These are phyloP conservation scores for Penicillium macrosclerotiorum DNA, from an alignment of 495 filamentous ascomycete species.

Conservation along the genomic window DNA sequence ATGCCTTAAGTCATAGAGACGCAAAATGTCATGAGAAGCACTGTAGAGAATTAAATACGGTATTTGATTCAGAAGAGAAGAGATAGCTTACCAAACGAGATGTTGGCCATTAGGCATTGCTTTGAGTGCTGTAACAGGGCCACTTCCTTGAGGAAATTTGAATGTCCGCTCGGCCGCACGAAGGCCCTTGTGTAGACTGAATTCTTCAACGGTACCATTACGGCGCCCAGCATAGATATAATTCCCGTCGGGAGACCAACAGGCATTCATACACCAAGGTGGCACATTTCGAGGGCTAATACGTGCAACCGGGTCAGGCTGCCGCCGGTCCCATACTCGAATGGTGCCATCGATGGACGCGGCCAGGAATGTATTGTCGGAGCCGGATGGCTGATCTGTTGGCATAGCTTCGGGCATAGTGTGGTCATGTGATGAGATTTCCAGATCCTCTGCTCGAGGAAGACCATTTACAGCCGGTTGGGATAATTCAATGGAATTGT, in stretches of 20 bases:
- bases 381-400: constrained; percentile 38
- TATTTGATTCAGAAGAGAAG: neutral
- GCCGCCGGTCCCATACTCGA: constrained; percentile 86
- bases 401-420: constrained; percentile 31
- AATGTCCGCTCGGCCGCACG: constrained; percentile 74
- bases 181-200: constrained; percentile 79
- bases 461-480: constrained; percentile 46
- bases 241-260: constrained; percentile 95
- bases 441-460: constrained; percentile 50
- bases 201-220: constrained; percentile 95
- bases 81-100: constrained; percentile 69
- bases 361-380: constrained; percentile 76
- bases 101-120: constrained; percentile 94
- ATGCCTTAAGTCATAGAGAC: constrained; percentile 84
- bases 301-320: constrained; percentile 71
- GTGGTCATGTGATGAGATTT: constrained; percentile 26
- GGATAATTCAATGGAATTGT: constrained; percentile 20
- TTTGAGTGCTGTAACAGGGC: constrained; percentile 78
- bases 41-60: constrained; percentile 34
- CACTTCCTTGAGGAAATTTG: constrained; percentile 86
- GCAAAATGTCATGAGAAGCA: constrained; percentile 90
- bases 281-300: constrained; percentile 74
- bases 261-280: constrained; percentile 98
- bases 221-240: constrained; percentile 89
- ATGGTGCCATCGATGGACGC: constrained; percentile 86